These are phyloP conservation scores for Saposhnikovia divaricata DNA, from an alignment of 129 eudicot species.

Conservation along the genomic window DNA sequence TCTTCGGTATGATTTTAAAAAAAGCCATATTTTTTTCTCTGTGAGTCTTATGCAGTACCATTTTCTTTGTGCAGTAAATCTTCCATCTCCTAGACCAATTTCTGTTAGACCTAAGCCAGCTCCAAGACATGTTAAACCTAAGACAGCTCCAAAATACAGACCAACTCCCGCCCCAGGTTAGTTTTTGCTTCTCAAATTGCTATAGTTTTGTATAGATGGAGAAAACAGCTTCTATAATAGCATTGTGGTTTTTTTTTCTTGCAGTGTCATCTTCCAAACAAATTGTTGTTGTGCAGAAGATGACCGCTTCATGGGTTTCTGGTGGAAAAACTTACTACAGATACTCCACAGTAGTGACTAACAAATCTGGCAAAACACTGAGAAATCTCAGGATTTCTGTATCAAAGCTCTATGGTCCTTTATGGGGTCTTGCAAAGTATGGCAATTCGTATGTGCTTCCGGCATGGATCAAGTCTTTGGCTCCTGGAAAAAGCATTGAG, in stretches of 20 bases:
- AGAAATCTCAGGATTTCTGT: constrained; percentile 57
- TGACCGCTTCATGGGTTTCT: constrained; percentile 57
- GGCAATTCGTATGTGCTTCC: constrained; percentile 65
- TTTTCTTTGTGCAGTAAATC: constrained; percentile 46
- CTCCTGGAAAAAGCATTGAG: constrained; percentile 79
- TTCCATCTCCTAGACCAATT: constrained; percentile 44
- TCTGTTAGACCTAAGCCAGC: constrained; percentile 31
- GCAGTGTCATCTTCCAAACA: constrained; percentile 36
- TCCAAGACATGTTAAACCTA: constrained; percentile 17
- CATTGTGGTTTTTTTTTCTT: not conserved
- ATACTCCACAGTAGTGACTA: constrained; percentile 64
- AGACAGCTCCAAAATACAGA: constrained; percentile 25
- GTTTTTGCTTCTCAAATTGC: constrained; percentile 11
- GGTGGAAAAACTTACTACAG: constrained; percentile 76
- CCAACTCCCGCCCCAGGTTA: constrained; percentile 43
- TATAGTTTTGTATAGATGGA: not conserved
- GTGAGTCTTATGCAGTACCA: not conserved
- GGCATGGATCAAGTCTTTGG: constrained; percentile 58
- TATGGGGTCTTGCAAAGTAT: constrained; percentile 85
- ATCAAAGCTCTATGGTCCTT: constrained; percentile 75
- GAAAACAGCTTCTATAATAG: not conserved
- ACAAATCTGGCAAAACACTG: constrained; percentile 69
- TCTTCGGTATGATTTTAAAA: not conserved
- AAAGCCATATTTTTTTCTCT: not conserved
- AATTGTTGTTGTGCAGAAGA: constrained; percentile 55